Conservation (phyloP, 2,329 filamentous ascomycete species). For the Diplodia scrobiculata region DNA sequence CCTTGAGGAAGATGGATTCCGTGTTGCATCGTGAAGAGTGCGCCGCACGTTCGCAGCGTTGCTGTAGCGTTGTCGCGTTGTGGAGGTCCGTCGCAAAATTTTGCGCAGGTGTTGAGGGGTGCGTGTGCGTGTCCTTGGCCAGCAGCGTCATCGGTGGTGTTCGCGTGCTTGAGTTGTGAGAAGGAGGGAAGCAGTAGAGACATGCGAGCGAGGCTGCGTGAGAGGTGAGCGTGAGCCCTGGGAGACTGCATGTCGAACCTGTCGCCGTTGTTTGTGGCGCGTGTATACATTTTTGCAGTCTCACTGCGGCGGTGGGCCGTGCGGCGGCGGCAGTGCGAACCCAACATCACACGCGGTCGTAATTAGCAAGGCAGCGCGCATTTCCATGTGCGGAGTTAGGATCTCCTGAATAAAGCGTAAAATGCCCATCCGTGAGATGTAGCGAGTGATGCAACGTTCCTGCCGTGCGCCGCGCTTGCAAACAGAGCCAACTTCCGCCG, state of each 20-base stretch:
- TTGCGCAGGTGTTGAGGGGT: background rate
- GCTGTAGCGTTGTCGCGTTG: no score
- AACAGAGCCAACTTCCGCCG: conserved; percentile 15
- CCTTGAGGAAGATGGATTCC: conserved; percentile 15
- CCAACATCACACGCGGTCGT: background rate
- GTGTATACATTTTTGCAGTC: background rate
- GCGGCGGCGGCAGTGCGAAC: conserved; percentile 3
- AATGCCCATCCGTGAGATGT: background rate
- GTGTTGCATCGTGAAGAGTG: no score
- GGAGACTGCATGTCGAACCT: background rate
- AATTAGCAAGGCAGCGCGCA: background rate
- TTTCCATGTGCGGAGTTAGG: background rate
- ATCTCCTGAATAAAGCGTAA: background rate
- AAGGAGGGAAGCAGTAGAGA: background rate
- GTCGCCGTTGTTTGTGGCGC: background rate
- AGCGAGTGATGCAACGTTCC: conserved; percentile 15
- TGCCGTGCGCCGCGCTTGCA: conserved; percentile 2
- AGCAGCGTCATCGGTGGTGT: background rate
- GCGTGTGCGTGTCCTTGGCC: background rate
- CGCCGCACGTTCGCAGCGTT: no score
- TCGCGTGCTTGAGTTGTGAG: background rate
- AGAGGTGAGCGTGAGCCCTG: background rate
- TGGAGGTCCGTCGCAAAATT: background rate
- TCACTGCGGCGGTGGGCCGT: background rate
- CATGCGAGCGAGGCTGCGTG: background rate